Percentiles rank a stretch among this genome's conserved stretches.
These are phyloP conservation scores for Phanerochaete carnosa DNA, from an alignment of 768 basidiomycete genomes.

Conservation along the genomic window DNA sequence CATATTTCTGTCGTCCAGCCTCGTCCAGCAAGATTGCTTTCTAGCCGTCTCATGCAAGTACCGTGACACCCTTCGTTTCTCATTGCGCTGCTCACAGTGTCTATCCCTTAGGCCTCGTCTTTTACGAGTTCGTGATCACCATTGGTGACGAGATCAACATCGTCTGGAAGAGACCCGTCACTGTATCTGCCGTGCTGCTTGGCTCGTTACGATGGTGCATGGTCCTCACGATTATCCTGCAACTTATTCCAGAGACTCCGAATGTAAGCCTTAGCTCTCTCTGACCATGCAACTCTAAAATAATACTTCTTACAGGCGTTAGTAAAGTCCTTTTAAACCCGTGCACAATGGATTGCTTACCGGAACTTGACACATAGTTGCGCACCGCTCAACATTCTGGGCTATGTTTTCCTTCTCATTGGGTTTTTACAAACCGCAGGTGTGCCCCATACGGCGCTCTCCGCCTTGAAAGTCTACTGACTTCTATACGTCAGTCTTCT, in stretches of 20 bases:
- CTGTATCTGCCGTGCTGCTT: neutral
- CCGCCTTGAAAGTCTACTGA: neutral
- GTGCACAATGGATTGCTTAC: too few species aligned
- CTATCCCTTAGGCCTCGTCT: neutral
- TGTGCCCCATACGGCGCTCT: neutral
- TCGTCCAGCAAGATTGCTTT: too few species aligned
- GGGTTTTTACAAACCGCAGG: neutral
- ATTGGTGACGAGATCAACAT: neutral
- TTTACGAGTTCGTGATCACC: neutral
- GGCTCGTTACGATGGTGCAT: neutral
- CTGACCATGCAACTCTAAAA: neutral
- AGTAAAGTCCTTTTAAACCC: neutral
- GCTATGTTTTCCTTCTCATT: neutral
- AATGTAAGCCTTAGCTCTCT: neutral
- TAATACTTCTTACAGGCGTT: neutral
- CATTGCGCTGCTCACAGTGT: too few species aligned
- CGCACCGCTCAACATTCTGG: neutral
- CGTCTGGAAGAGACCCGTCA: neutral
- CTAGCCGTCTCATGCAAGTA: too few species aligned
- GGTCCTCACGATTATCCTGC: neutral
- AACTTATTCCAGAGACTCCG: neutral
- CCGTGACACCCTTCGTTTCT: too few species aligned
- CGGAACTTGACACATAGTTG: neutral
- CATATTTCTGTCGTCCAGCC: too few species aligned
- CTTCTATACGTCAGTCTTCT: neutral